Evolutionary conservation across 2,329 filamentous ascomycete genomes (phyloP).

Genomic region (Trichoderma atrobrunneum): DNA sequence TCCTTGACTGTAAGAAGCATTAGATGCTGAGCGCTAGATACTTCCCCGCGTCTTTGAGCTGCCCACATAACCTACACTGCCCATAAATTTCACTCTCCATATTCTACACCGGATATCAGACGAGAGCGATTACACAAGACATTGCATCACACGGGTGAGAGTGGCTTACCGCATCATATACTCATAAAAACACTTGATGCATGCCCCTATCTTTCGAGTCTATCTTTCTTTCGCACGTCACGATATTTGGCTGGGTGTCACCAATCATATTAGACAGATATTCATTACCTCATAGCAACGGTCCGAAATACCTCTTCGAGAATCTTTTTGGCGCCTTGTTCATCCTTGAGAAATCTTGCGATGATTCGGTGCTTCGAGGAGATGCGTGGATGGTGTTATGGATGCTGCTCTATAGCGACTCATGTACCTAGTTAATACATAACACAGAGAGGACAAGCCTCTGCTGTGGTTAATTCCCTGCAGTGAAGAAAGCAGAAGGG

Average conservation of each 20-base stretch:
- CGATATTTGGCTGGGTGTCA: neutral
- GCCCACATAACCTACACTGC: neutral
- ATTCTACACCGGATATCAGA: neutral
- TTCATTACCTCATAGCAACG: neutral
- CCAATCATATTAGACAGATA: neutral
- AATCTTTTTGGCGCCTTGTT: neutral
- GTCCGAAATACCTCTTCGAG: neutral
- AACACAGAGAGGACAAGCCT: neutral
- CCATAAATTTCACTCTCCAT: neutral
- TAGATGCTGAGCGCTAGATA: neutral
- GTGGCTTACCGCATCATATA: neutral
- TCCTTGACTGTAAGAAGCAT: neutral
- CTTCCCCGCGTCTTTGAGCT: neutral
- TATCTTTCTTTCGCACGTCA: neutral
- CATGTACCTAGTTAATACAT: neutral
- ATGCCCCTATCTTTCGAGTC: neutral
- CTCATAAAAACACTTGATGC: neutral
- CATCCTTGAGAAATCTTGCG: neutral
- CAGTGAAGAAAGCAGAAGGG: neutral
- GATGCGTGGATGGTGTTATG: neutral
- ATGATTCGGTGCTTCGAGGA: neutral
- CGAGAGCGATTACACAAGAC: neutral
- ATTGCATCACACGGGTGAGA: neutral
- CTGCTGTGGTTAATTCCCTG: neutral
- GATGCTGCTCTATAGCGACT: neutral